These are phyloP conservation scores for Boletus tylopilopsis DNA, from an alignment of 768 basidiomycete genomes.

Conservation along the genomic window DNA sequence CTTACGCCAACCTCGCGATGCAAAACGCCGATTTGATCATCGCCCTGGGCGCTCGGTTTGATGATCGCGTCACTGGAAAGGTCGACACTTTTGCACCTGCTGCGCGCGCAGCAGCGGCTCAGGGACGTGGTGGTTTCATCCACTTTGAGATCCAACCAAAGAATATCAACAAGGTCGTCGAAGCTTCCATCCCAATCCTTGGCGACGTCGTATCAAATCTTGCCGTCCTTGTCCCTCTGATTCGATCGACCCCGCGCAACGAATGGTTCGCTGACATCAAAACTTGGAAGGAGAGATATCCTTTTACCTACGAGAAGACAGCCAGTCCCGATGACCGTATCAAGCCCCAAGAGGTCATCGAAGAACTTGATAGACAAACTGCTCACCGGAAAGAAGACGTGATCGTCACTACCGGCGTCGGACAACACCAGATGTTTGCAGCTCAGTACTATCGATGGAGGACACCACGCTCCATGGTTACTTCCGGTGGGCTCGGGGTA, in stretches of 20 bases:
- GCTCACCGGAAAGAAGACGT: conserved; percentile 80
- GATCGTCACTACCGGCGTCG: conserved; percentile 90
- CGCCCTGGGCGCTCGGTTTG: conserved; percentile 93
- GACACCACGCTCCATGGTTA: conserved; percentile 82
- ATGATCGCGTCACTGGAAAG: conserved; percentile 96
- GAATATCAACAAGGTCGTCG: conserved; percentile 98
- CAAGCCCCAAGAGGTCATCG: conserved; percentile 97
- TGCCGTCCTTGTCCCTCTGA: conserved; percentile 74
- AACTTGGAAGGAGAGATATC: conserved; percentile 82
- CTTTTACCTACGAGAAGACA: conserved; percentile 81
- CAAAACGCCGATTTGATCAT: conserved; percentile 98
- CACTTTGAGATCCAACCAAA: conserved; percentile 99
- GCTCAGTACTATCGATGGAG: conserved; percentile 93
- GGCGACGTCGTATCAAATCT: conserved; percentile 91
- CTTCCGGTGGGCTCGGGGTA: conserved; percentile 92
- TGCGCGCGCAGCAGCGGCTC: conserved; percentile 77
- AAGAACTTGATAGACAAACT: conserved; percentile 85
- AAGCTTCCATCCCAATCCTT: conserved; percentile 89
- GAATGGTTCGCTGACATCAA: conserved; percentile 85
- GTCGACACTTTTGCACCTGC: conserved; percentile 87
- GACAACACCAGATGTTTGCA: conserved; percentile 99
- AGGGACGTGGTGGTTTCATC: conserved; percentile 93
- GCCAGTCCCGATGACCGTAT: conserved; percentile 55
- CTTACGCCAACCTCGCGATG: conserved; percentile 97
- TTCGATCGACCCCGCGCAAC: conserved; percentile 57